These are phyloP conservation scores for Termitomyces sp. DNA, from an alignment of 768 basidiomycete species.

Conservation along the genomic window DNA sequence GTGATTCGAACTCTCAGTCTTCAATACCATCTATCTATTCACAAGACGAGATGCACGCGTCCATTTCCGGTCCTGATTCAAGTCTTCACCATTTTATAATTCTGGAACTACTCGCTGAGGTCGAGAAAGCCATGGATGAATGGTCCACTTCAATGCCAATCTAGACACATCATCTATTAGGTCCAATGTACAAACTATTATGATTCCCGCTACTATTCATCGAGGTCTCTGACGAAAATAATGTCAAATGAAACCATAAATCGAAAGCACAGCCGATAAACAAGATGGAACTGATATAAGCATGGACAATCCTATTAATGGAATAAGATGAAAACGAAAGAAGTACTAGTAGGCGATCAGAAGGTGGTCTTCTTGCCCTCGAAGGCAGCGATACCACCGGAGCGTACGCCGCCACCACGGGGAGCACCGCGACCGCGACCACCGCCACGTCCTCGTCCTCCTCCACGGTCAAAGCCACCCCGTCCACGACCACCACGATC, in stretches of 20 bases:
- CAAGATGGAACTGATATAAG: not conserved
- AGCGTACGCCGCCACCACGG: conserved; percentile 42
- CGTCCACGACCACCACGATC: conserved; percentile 29
- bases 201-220: not conserved
- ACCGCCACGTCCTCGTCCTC: conserved; percentile 40
- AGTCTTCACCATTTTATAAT: conserved; percentile 21
- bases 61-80: not conserved
- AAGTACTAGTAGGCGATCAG: conserved; percentile 12
- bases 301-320: not conserved
- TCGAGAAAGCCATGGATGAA: conserved; percentile 26
- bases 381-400: conserved; percentile 56
- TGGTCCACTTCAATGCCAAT: conserved; percentile 17
- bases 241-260: not conserved
- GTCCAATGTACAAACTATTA: conserved; percentile 6
- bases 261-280: conserved; percentile 4
- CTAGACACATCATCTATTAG: not conserved
- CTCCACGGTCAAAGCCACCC: conserved; percentile 21
- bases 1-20: conserved; percentile 9
- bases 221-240: not conserved
- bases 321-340: not conserved
- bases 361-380: conserved; percentile 72
- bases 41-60: conserved; percentile 10
- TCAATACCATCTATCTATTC: conserved; percentile 19
- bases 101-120: conserved; percentile 24
- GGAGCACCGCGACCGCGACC: conserved; percentile 37